A percentile compares a stretch with the other conserved stretches of the same genome.
phyloP scores from a whole-genome alignment of 306 rosid genomes.

The Morella rubra region DNA sequence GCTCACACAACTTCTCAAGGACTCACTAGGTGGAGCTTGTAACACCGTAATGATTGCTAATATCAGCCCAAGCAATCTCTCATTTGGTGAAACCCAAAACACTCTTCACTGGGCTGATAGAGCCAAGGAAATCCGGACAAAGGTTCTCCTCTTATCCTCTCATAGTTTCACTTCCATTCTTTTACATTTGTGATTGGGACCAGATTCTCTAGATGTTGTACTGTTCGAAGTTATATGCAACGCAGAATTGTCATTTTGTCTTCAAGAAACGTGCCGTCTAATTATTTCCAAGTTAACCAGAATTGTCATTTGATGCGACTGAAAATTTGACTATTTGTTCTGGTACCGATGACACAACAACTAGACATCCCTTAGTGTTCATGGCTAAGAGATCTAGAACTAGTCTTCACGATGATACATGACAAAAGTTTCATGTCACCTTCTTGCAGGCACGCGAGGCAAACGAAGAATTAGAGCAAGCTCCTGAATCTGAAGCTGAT shows the following conservation, averaged over 20 bases:
- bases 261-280: not conserved
- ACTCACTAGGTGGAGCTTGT: conserved; percentile 89
- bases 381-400: not conserved
- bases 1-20: conserved; percentile 95
- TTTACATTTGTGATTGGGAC: not conserved
- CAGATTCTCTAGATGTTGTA: not conserved
- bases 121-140: conserved; percentile 87
- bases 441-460: conserved; percentile 59
- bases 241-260: not conserved
- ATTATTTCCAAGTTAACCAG: not conserved
- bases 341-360: not conserved
- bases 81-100: conserved; percentile 94
- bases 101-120: conserved; percentile 98
- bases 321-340: not conserved
- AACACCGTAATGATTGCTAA: conserved; percentile 97
- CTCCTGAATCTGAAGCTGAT: conserved; percentile 66
- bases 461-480: conserved; percentile 50
- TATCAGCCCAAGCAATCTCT: conserved; percentile 84
- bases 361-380: not conserved
- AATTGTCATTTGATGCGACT: not conserved
- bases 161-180: conserved; percentile 10
- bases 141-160: conserved; percentile 51
- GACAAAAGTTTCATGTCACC: conserved; percentile 17
- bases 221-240: not conserved
- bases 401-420: not conserved